Base-by-base conservation (phyloP, 164 flowering plant species). In the Tetrastigma voinierianum region DNA sequence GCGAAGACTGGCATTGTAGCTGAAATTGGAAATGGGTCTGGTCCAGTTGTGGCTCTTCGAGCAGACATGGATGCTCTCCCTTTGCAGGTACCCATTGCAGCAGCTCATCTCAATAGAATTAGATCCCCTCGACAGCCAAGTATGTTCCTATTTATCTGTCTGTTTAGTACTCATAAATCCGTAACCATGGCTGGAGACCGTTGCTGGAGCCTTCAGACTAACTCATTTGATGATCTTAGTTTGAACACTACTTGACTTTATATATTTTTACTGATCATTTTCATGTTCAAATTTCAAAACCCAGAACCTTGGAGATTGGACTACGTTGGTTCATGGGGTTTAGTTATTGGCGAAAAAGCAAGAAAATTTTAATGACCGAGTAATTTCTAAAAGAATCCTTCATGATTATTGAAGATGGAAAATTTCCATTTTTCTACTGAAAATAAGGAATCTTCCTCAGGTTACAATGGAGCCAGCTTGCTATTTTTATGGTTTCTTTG, bases 1-100 rank as follows among this genome's bases (percentile, higher is more conserved):
- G 91, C 93, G 62, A 51, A 71, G 62, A 90, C 96, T 8, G 98
- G 98, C 11, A 25, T 89, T 16, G 96, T 93, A 54, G 91, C 90
- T 7, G 76, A 71, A 63, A 82, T 90, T 52, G 95, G 95, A 20
- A 70, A 89, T 18, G 95, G 96, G 21, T 74, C 76, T 49, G 62
- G 62, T 5, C 96, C 96, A 3, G 77, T 89, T 57, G 91, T 93
- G 11, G 95, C 96, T 55, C 84, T 93, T 24, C 80, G 98, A 17
- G 96, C 95, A 10, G 96, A 93, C 66, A 93, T 93, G 91, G 98
- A 93, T 63, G 98, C 95, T 21, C 84, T 93, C 9, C 96, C 93
- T 16, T 16, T 93, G 78, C 93, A 88, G 79, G 97, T 87, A 4
- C n/a, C n/a, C 93, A 46, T 65, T 93, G 76, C 98, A 93, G 61